Evolutionary conservation across 1,284 basidiomycete genomes (phyloP).

Genomic region (Wolfiporia cocos): DNA sequence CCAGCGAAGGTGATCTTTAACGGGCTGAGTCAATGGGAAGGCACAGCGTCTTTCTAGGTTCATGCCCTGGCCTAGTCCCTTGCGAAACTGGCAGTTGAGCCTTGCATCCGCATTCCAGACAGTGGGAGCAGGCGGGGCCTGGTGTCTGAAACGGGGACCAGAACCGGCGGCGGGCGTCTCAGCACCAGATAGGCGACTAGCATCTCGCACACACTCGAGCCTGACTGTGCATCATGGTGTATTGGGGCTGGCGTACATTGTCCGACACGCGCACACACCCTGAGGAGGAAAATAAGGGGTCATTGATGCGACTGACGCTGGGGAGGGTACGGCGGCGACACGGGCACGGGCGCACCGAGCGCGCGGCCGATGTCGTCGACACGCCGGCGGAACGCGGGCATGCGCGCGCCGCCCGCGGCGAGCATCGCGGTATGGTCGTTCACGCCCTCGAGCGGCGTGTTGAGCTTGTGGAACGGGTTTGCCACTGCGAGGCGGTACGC

Average conservation of each 20-base stretch:
- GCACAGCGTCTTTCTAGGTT: conserved; percentile 55
- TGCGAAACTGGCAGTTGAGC: conserved; percentile 6
- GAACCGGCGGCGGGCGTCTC: conserved; percentile 21
- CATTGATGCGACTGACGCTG: too few species aligned
- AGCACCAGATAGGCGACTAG: too few species aligned
- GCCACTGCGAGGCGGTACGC: conserved; percentile 72
- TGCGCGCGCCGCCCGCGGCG: conserved; percentile 55
- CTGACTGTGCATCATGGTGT: too few species aligned
- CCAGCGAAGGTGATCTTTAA: conserved; percentile 54
- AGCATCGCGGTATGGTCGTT: conserved; percentile 51
- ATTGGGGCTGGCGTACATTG: too few species aligned
- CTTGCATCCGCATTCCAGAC: conserved; percentile 17
- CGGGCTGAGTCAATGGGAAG: conserved; percentile 77
- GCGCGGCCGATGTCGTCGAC: conserved; percentile 68
- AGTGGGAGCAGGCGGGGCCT: conserved; percentile 13
- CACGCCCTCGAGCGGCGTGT: conserved; percentile 37
- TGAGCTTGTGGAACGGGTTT: conserved; percentile 71
- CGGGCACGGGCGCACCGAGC: conserved; percentile 32
- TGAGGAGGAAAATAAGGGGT: too few species aligned
- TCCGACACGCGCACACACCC: too few species aligned
- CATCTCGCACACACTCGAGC: too few species aligned
- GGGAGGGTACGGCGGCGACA: neutral
- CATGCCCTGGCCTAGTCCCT: conserved; percentile 16
- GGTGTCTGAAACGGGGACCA: conserved; percentile 18
- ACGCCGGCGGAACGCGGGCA: conserved; percentile 59